phyloP scores from a whole-genome alignment of 2,329 filamentous ascomycete genomes.

The Phialophora chinensis region DNA sequence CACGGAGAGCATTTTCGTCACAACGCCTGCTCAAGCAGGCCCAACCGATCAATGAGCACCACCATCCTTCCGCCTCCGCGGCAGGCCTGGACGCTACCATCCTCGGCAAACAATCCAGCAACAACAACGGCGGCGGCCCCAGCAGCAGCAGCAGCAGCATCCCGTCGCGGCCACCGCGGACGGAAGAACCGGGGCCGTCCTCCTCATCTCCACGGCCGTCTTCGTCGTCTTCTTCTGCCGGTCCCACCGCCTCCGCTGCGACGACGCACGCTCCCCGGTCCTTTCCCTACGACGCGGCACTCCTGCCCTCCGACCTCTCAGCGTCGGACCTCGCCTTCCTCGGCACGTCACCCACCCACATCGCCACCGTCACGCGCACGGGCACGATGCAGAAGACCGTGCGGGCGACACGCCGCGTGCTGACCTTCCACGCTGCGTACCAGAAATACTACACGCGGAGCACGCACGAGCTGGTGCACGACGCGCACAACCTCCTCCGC shows the following conservation, averaged over 20 bases:
- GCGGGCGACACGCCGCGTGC: slow-evolving; percentile 27
- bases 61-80: neutral
- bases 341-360: slow-evolving; percentile 8
- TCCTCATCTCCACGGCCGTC: neutral
- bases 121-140: too few relatives aligned
- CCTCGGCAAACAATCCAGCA: neutral
- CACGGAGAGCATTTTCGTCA: slow-evolving; percentile 21
- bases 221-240: neutral
- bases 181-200: neutral
- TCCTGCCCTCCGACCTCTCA: slow-evolving; percentile 4
- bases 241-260: too few relatives aligned
- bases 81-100: slow-evolving; percentile 17
- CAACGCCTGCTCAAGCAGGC: slow-evolving; percentile 9
- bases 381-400: slow-evolving; percentile 34
- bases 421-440: slow-evolving; percentile 34
- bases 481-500: slow-evolving; percentile 32
- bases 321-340: slow-evolving; percentile 17
- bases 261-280: neutral
- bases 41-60: slow-evolving; percentile 13
- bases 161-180: neutral
- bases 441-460: slow-evolving; percentile 36
- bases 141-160: neutral
- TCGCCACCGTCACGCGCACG: slow-evolving; percentile 25
- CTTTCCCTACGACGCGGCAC: neutral
- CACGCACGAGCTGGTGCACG: slow-evolving; percentile 36